Conservation (phyloP, 208 protist species). For the Histomonas meleagridis region DNA sequence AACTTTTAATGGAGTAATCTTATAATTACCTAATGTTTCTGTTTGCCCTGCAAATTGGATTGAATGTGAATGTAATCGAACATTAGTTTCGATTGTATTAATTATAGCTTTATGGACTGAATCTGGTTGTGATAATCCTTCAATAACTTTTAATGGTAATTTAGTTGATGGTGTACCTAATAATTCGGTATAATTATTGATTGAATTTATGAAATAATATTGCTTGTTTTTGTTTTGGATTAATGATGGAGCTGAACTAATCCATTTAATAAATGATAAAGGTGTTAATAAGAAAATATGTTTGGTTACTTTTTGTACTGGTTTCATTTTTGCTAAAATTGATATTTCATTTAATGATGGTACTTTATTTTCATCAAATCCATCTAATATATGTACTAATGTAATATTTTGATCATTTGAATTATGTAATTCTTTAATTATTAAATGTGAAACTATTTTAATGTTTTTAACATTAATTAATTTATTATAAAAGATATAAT, state of each 20-base stretch:
- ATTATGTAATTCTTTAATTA: not conserved
- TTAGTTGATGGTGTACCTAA: not conserved
- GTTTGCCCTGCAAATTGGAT: not conserved
- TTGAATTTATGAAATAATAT: too few species aligned
- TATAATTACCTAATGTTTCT: not conserved
- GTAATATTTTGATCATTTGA: not conserved
- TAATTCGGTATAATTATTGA: too few species aligned
- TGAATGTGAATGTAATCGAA: not conserved
- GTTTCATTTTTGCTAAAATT: not conserved
- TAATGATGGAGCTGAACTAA: not conserved
- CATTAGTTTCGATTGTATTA: not conserved
- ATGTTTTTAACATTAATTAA: not conserved
- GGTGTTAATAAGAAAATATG: not conserved
- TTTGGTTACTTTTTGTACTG: not conserved
- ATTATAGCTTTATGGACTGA: not conserved
- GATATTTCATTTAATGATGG: not conserved
- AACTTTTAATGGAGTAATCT: not conserved
- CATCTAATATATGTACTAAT: not conserved
- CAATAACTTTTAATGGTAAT: not conserved
- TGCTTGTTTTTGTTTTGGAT: not conserved
- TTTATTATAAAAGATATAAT: not conserved
- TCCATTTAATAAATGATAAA: not conserved
- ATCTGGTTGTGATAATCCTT: not conserved
- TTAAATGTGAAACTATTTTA: not conserved
- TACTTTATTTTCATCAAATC: not conserved